Percentiles rank a stretch among this genome's conserved stretches.
Evolutionary conservation across 768 basidiomycete genomes (phyloP).

Genomic region (Lactarius hatsudake): DNA sequence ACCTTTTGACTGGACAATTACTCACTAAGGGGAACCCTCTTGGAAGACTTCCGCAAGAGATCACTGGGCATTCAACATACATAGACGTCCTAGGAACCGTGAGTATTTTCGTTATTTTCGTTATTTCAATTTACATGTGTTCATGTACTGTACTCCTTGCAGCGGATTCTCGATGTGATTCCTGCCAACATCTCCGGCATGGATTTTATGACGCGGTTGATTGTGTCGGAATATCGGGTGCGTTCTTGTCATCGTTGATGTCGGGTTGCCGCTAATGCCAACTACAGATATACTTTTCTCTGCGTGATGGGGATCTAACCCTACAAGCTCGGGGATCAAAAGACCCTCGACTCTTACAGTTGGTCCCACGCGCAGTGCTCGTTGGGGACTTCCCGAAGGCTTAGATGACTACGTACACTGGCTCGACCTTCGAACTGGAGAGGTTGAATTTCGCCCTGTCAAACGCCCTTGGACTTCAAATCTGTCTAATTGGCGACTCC

Average conservation of each 20-base stretch:
- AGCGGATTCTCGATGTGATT: conserved; percentile 6
- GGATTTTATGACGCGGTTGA: conserved; percentile 7
- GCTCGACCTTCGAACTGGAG: no score
- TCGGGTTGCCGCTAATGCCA: neutral
- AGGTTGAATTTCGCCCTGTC: no score
- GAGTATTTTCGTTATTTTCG: neutral
- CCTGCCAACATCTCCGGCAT: conserved; percentile 8
- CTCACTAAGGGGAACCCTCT: neutral
- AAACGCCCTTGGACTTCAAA: no score
- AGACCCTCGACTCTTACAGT: no score
- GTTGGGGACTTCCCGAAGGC: no score
- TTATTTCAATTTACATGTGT: neutral
- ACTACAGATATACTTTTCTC: conserved; percentile 3
- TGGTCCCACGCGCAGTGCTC: no score
- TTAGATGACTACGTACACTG: no score
- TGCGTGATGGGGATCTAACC: no score
- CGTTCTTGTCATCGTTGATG: neutral
- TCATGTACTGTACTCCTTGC: neutral
- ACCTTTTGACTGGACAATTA: conserved; percentile 6
- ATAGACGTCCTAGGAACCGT: conserved; percentile 1
- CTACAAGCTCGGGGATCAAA: no score
- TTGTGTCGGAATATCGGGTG: conserved; percentile 5
- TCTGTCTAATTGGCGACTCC: no score
- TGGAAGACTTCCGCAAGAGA: conserved; percentile 2
- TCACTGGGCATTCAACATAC: conserved; percentile 5